A percentile compares a stretch with the other conserved stretches of the same genome.
phyloP scores from a whole-genome alignment of 495 filamentous ascomycete genomes.

The Filosporella fistucella region DNA sequence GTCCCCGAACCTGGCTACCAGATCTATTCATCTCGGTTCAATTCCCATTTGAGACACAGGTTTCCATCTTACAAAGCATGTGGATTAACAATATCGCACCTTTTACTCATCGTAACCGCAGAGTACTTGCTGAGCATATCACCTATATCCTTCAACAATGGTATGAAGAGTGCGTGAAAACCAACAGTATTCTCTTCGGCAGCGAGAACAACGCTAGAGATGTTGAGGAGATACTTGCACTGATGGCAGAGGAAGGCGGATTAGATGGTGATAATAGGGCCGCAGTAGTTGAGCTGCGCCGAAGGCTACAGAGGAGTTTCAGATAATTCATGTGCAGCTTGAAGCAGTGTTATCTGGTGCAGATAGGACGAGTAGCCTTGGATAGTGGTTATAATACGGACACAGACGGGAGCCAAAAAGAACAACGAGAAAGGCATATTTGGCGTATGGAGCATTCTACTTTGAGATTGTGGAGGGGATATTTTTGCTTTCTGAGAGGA shows the following conservation, averaged over 20 bases:
- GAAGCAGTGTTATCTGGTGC: no score
- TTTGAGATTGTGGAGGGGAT: no score
- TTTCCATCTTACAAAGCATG: constrained; percentile 74
- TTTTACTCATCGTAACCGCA: constrained; percentile 62
- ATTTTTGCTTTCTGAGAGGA: no score
- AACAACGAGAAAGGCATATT: no score
- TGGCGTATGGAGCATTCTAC: no score
- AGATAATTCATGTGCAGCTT: no score
- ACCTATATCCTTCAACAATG: constrained; percentile 57
- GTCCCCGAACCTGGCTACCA: constrained; percentile 70
- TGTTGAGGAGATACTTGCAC: constrained; percentile 40
- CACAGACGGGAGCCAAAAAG: no score
- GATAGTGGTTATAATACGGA: no score
- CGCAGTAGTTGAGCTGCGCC: constrained; percentile 34
- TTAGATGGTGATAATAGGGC: constrained; percentile 11
- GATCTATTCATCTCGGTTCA: constrained; percentile 73
- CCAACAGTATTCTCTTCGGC: constrained; percentile 35
- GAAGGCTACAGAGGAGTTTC: constrained; percentile 34
- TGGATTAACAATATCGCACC: constrained; percentile 81
- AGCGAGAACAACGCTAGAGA: constrained; percentile 44
- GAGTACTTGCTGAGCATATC: constrained; percentile 57
- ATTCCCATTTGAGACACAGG: constrained; percentile 68
- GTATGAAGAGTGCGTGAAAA: constrained; percentile 55
- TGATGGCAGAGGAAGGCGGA: constrained; percentile 16
- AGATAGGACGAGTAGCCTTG: no score